A percentile compares a stretch with the other conserved stretches of the same genome.
Conservation (phyloP, 1,284 basidiomycete species). For the Papiliotrema fonsecae region DNA sequence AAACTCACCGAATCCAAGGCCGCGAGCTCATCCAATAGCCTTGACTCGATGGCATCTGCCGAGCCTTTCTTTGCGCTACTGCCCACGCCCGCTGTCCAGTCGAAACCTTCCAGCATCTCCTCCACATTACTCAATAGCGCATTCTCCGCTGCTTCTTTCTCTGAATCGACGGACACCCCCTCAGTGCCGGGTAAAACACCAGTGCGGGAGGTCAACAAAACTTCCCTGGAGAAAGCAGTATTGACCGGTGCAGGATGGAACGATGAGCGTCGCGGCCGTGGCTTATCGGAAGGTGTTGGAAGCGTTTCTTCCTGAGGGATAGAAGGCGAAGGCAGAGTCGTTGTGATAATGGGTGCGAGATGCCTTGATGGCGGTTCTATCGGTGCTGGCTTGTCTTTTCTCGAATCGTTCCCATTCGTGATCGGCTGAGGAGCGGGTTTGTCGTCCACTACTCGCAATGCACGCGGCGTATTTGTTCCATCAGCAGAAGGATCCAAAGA, state of each 20-base stretch:
- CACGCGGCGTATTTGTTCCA: background rate
- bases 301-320: slow-evolving; percentile 13
- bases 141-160: slow-evolving; percentile 61
- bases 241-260: slow-evolving; percentile 44
- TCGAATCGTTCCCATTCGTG: too few species aligned
- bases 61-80: slow-evolving; percentile 54
- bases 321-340: slow-evolving; percentile 30
- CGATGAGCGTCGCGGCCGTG: slow-evolving; percentile 35
- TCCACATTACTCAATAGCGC: slow-evolving; percentile 86
- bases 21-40: slow-evolving; percentile 77
- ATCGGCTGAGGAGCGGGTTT: slow-evolving; percentile 7
- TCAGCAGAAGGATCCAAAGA: too few species aligned
- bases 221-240: slow-evolving; percentile 54
- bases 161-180: slow-evolving; percentile 40
- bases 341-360: slow-evolving; percentile 28
- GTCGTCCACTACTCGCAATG: background rate
- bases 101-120: slow-evolving; percentile 97
- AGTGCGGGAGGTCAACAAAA: slow-evolving; percentile 56
- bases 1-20: slow-evolving; percentile 76
- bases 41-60: slow-evolving; percentile 79
- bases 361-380: background rate
- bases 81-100: slow-evolving; percentile 65
- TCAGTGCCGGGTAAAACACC: slow-evolving; percentile 36
- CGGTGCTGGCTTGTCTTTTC: too few species aligned
- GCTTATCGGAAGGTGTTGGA: slow-evolving; percentile 7